Percentiles rank a stretch among this genome's conserved stretches.
Evolutionary conservation across 495 filamentous ascomycete species (phyloP).

Genomic region (Penicillium dipodomyicola): DNA sequence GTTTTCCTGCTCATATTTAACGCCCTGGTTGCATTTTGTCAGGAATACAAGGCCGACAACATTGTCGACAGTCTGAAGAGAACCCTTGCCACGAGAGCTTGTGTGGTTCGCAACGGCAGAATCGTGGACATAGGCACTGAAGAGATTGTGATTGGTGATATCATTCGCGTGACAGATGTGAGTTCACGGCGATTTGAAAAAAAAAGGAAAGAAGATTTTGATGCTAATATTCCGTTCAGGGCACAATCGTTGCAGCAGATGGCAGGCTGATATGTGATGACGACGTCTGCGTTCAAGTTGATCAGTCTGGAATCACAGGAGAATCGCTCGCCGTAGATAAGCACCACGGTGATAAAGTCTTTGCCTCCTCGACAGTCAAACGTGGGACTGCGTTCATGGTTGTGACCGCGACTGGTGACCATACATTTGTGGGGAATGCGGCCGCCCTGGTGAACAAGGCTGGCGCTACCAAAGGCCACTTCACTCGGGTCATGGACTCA

Average conservation of each 20-base stretch:
- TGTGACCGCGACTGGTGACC: constrained; percentile 78
- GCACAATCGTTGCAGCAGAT: constrained; percentile 87
- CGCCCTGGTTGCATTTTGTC: constrained; percentile 79
- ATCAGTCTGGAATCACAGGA: constrained; percentile 89
- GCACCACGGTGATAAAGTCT: constrained; percentile 72
- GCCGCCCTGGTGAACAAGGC: constrained; percentile 80
- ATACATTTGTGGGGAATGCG: constrained; percentile 84
- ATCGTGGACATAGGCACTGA: constrained; percentile 70
- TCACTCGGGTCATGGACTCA: constrained; percentile 81
- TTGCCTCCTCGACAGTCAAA: constrained; percentile 84
- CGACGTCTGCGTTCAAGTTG: constrained; percentile 79
- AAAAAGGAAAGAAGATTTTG: not conserved
- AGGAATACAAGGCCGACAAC: constrained; percentile 86
- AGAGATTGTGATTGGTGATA: constrained; percentile 86
- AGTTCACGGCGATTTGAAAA: constrained; percentile 11
- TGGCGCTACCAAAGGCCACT: constrained; percentile 70
- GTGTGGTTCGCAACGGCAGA: constrained; percentile 73
- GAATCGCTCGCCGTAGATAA: constrained; percentile 92
- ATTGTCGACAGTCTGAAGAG: constrained; percentile 92
- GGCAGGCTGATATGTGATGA: constrained; percentile 78
- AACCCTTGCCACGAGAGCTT: constrained; percentile 81
- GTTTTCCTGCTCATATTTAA: constrained; percentile 74
- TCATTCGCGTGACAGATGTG: constrained; percentile 80
- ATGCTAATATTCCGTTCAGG: constrained; percentile 34
- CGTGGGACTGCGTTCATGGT: constrained; percentile 82